phyloP scores from a whole-genome alignment of 2,329 filamentous ascomycete genomes.

The Fusarium phyllophilum region DNA sequence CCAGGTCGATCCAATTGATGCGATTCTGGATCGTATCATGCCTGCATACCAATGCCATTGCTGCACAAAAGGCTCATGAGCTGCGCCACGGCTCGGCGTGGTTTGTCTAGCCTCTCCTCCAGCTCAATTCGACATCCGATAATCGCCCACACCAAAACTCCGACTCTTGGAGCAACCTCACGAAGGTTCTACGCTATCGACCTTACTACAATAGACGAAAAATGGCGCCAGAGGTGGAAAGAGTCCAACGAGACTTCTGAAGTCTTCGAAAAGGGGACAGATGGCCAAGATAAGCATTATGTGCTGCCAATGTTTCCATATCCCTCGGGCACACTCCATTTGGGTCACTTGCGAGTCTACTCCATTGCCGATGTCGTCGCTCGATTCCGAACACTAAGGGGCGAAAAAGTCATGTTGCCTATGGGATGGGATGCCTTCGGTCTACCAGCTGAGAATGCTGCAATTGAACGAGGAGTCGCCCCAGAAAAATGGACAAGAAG shows the following conservation, averaged over 20 bases:
- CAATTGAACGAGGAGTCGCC: conserved; percentile 82
- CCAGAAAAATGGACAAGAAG: conserved; percentile 81
- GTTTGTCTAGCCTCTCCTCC: conserved; percentile 15
- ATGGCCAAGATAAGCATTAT: conserved; percentile 62
- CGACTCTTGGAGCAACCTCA: conserved; percentile 11
- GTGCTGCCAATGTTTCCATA: conserved; percentile 95
- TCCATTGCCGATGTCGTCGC: conserved; percentile 89
- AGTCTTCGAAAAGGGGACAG: conserved; percentile 23
- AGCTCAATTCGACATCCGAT: conserved; percentile 25
- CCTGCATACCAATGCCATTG: conserved; percentile 43
- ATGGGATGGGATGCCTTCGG: conserved; percentile 97
- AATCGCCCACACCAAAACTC: conserved; percentile 7
- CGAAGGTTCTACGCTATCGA: conserved; percentile 57
- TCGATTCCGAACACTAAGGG: conserved; percentile 78
- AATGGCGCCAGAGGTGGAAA: conserved; percentile 63
- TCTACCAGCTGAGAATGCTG: conserved; percentile 89
- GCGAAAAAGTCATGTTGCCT: conserved; percentile 81
- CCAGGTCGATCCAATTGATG: conserved; percentile 12
- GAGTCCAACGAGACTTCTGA: conserved; percentile 8
- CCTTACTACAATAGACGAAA: conserved; percentile 57
- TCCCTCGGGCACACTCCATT: conserved; percentile 85
- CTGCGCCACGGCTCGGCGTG: conserved; percentile 36
- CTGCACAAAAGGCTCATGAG: conserved; percentile 45
- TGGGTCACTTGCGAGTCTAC: conserved; percentile 89
- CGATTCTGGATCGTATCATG: conserved; percentile 44